A percentile compares a stretch with the other conserved stretches of the same genome.
Evolutionary conservation across 345 rosid species (phyloP).

Genomic region (Euclidium syriacum): DNA sequence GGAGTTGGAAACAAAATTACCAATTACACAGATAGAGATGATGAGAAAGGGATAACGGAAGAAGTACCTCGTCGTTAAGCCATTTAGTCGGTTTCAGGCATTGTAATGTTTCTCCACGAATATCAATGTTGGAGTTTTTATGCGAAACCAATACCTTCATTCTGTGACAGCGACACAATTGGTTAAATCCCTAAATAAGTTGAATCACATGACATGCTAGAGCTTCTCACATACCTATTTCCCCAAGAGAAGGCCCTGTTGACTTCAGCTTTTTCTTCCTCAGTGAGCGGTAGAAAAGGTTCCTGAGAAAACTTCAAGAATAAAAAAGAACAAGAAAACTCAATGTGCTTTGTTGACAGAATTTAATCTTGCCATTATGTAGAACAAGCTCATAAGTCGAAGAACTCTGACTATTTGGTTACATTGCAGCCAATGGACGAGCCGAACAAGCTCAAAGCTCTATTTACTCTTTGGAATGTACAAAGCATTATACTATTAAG

Average conservation of each 20-base stretch:
- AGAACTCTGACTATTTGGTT: not conserved
- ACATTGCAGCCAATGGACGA: not conserved
- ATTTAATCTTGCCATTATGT: not conserved
- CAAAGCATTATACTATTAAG: not conserved
- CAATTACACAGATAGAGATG: not conserved
- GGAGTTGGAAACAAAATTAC: not conserved
- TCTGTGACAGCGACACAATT: constrained; percentile 34
- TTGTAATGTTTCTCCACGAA: constrained; percentile 53
- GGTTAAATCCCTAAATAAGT: not conserved
- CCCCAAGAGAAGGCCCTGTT: too few species aligned
- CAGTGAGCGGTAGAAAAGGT: too few species aligned
- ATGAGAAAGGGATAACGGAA: not conserved
- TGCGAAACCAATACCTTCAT: constrained; percentile 48
- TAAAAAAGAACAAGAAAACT: constrained; percentile 7
- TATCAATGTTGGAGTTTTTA: constrained; percentile 50
- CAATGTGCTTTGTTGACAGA: not conserved
- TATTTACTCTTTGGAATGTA: not conserved
- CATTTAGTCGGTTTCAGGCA: constrained; percentile 63
- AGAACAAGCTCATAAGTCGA: not conserved
- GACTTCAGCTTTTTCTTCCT: too few species aligned
- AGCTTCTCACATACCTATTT: too few species aligned
- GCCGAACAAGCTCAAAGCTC: not conserved
- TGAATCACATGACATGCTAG: not conserved
- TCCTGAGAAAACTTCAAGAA: constrained; percentile 41
- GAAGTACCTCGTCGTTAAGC: constrained; percentile 84